Evolutionary conservation across 768 basidiomycete species (phyloP).

Genomic region (Panaeolus cyanescens): DNA sequence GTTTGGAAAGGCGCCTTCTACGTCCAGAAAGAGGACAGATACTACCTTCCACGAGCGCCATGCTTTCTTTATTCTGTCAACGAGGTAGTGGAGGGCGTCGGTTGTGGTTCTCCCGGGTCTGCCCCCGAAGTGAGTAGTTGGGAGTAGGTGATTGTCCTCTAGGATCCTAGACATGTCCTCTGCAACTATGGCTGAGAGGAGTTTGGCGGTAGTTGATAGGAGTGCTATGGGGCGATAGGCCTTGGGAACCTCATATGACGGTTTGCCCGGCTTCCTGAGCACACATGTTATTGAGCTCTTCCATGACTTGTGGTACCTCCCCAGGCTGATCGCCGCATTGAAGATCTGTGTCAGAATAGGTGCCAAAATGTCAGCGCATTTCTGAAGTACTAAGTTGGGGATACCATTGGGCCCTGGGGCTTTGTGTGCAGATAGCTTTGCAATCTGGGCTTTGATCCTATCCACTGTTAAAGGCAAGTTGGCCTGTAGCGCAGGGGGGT

Average conservation of each 20-base stretch:
- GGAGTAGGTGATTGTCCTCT: not conserved
- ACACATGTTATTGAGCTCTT: slow-evolving; percentile 28
- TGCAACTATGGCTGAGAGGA: slow-evolving; percentile 1
- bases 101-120: slow-evolving; percentile 8
- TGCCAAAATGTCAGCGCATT: slow-evolving; percentile 20
- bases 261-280: slow-evolving; percentile 36
- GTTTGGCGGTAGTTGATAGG: slow-evolving; percentile 23
- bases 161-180: not conserved
- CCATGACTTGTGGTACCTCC: slow-evolving; percentile 20
- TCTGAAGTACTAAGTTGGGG: slow-evolving; percentile 31
- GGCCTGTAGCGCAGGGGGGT: slow-evolving; percentile 23
- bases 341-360: slow-evolving; percentile 26
- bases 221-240: slow-evolving; percentile 22
- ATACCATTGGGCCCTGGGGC: slow-evolving; percentile 25
- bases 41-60: slow-evolving; percentile 36
- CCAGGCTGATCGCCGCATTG: slow-evolving; percentile 23
- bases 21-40: slow-evolving; percentile 36
- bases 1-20: too few relatives aligned
- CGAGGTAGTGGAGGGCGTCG: slow-evolving; percentile 34
- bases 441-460: slow-evolving; percentile 25
- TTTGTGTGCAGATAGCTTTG: slow-evolving; percentile 33
- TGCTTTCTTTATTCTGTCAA: slow-evolving; percentile 34
- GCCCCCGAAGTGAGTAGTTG: not conserved
- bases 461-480: slow-evolving; percentile 20
- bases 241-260: slow-evolving; percentile 32